Conservation (phyloP, 768 basidiomycete genomes). For the Russula lepida region DNA sequence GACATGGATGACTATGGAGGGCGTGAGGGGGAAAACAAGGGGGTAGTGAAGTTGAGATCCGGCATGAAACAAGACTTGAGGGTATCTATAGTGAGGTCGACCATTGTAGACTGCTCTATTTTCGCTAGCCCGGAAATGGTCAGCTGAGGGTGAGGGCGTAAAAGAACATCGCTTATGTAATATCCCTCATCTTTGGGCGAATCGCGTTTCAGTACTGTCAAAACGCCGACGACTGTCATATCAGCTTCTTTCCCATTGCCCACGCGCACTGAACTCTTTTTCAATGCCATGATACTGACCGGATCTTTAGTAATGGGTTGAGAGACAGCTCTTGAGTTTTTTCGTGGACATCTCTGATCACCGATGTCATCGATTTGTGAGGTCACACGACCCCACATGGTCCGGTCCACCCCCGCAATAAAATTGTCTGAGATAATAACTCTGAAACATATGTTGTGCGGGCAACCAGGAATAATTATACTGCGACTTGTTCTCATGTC, state of each 20-base stretch:
- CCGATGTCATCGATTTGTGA: not conserved
- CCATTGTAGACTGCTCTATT: not conserved
- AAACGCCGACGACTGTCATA: too few species aligned
- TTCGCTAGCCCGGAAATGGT: not conserved
- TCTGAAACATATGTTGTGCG: not conserved
- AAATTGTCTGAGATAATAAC: not conserved
- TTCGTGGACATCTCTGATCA: not conserved
- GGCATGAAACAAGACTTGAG: not conserved
- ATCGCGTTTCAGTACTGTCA: not conserved
- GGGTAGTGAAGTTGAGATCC: not conserved
- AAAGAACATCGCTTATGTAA: not conserved
- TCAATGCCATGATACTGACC: not conserved
- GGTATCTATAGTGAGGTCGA: not conserved
- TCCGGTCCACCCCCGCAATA: not conserved
- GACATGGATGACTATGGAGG: conserved; percentile 1
- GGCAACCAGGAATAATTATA: not conserved
- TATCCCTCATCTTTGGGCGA: not conserved
- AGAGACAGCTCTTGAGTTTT: not conserved
- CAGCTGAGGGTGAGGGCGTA: not conserved
- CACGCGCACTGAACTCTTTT: not conserved
- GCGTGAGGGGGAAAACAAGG: not conserved
- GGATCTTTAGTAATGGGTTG: not conserved
- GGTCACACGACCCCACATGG: not conserved
- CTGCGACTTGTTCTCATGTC: not conserved
- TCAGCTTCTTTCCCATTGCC: not conserved